These are phyloP conservation scores for Ichthyophthirius multifiliis DNA, from an alignment of 169 alveolate species.

Conservation along the genomic window DNA sequence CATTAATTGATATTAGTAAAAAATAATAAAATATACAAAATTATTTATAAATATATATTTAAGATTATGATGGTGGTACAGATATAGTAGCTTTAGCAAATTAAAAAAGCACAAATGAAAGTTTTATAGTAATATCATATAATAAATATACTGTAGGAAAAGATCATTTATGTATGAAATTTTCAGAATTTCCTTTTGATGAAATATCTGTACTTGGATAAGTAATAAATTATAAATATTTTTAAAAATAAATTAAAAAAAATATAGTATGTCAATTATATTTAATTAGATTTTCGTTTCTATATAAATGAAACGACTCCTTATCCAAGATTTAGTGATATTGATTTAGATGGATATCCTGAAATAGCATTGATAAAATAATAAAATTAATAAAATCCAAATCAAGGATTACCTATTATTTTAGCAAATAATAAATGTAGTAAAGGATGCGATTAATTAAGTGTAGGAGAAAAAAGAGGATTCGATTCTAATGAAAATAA, in stretches of 20 bases:
- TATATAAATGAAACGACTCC: too few relatives aligned
- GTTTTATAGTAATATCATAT: neutral
- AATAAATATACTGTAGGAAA: neutral
- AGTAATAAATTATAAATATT: neutral
- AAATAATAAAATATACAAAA: neutral
- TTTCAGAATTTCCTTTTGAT: neutral
- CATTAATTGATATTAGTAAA: slow-evolving; percentile 9
- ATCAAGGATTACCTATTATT: neutral
- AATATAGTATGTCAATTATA: too few relatives aligned
- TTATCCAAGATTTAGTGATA: slow-evolving; percentile 42
- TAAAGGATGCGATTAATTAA: neutral
- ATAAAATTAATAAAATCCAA: neutral
- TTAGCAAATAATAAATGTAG: neutral
- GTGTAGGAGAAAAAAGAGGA: neutral
- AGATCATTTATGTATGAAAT: neutral
- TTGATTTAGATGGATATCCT: slow-evolving; percentile 19
- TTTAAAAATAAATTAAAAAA: too few relatives aligned
- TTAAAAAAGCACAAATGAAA: neutral
- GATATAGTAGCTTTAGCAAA: neutral
- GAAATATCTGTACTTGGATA: neutral
- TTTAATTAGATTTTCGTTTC: too few relatives aligned
- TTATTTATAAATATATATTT: neutral
- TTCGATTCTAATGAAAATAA: neutral
- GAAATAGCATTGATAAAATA: slow-evolving; percentile 9
- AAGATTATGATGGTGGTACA: slow-evolving; percentile 7